Conservation (phyloP, 164 flowering plant genomes). For the Buxus sempervirens region DNA sequence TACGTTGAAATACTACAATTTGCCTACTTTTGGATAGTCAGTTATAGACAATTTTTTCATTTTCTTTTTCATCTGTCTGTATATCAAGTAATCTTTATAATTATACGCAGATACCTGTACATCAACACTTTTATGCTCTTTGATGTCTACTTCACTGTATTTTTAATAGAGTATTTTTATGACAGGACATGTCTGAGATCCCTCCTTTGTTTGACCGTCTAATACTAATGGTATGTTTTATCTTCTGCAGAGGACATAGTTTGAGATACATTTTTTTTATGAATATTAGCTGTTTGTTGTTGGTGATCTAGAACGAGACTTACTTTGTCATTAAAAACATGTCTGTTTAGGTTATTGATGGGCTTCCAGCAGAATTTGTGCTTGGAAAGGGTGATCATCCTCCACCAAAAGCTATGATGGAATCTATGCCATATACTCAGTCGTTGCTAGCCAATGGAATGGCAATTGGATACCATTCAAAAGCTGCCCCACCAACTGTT, state of each 20-base stretch:
- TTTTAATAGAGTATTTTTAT: conserved; percentile 9
- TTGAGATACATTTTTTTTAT: neutral
- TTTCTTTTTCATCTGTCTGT: too few species aligned
- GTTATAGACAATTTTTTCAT: too few species aligned
- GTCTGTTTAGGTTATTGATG: conserved; percentile 87
- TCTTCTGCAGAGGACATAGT: neutral
- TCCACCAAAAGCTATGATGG: conserved; percentile 48
- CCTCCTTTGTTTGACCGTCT: conserved; percentile 65
- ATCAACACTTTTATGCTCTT: neutral
- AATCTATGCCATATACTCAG: conserved; percentile 93
- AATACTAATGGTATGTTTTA: conserved; percentile 61
- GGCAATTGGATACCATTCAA: conserved; percentile 87
- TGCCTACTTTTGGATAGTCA: too few species aligned
- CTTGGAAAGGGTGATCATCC: conserved; percentile 75
- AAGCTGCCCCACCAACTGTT: conserved; percentile 97
- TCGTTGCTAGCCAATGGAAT: conserved; percentile 58
- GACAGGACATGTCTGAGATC: conserved; percentile 68
- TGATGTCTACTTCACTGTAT: neutral
- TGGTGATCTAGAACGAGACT: conserved; percentile 13
- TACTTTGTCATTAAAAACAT: conserved; percentile 19
- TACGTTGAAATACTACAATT: too few species aligned
- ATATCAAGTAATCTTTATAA: neutral
- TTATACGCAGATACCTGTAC: neutral
- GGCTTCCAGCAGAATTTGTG: conserved; percentile 96
- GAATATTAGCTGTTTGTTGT: neutral